Evolutionary conservation across 148 eudicot species (phyloP).

Genomic region (Cornus suecica): DNA sequence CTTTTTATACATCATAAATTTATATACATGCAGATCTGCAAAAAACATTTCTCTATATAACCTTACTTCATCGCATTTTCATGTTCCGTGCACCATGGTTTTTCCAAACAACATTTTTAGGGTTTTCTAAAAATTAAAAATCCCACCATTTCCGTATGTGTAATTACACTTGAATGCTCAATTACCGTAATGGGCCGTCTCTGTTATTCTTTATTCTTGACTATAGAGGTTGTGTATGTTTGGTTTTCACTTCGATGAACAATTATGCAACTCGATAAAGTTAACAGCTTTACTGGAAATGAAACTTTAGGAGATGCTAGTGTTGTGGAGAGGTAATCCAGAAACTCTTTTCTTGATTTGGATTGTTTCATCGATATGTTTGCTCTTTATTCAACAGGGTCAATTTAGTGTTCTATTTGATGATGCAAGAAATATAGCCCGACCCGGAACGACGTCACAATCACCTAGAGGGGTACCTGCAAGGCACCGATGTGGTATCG

Average conservation of each 20-base stretch:
- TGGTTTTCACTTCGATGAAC: background rate
- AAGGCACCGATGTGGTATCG: too few relatives aligned
- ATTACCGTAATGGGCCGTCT: conserved; percentile 8
- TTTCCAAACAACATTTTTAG: conserved; percentile 15
- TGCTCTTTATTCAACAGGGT: too few relatives aligned
- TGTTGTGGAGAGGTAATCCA: too few relatives aligned
- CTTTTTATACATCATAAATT: background rate
- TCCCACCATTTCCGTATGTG: conserved; percentile 17
- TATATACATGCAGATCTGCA: conserved; percentile 14
- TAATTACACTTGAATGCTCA: conserved; percentile 5
- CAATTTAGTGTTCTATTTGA: too few relatives aligned
- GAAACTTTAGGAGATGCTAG: too few relatives aligned
- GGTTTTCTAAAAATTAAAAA: conserved; percentile 21
- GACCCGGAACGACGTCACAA: too few relatives aligned
- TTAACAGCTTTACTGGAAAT: conserved; percentile 19
- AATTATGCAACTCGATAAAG: conserved; percentile 29
- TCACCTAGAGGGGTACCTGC: too few relatives aligned
- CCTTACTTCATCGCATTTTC: conserved; percentile 10
- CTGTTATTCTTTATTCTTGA: conserved; percentile 9
- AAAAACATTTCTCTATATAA: background rate
- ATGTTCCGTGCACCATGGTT: conserved; percentile 24
- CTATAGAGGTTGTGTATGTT: background rate
- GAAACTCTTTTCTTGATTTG: too few relatives aligned
- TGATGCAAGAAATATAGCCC: too few relatives aligned
- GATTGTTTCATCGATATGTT: too few relatives aligned